These are phyloP conservation scores for Albugo laibachii DNA, from an alignment of 352 stramenopile genomes.

Conservation along the genomic window DNA sequence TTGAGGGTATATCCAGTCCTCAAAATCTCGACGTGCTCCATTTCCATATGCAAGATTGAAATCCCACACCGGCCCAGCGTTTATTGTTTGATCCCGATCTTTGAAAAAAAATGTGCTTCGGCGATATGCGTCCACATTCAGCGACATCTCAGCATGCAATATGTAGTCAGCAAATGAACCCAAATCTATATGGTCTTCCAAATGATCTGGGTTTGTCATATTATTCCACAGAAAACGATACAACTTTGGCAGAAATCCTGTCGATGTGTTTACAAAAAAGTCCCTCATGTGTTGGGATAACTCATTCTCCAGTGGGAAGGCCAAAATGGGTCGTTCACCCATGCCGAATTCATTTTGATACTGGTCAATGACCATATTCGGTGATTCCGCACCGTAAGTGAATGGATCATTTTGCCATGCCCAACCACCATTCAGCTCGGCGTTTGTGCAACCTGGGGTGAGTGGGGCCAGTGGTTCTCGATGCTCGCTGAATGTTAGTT, in stretches of 20 bases:
- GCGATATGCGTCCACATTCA: conserved; percentile 38
- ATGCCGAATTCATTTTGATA: conserved; percentile 32
- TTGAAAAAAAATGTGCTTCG: conserved; percentile 55
- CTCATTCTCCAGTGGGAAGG: conserved; percentile 14
- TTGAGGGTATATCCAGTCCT: conserved; percentile 27
- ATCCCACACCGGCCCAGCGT: conserved; percentile 46
- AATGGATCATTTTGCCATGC: conserved; percentile 47
- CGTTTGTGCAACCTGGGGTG: conserved; percentile 1
- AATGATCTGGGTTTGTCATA: conserved; percentile 25
- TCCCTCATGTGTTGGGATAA: conserved; percentile 42
- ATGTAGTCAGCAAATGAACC: conserved; percentile 56
- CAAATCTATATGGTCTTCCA: conserved; percentile 34
- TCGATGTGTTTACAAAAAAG: conserved; percentile 28
- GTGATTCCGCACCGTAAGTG: conserved; percentile 23
- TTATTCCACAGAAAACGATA: conserved; percentile 41
- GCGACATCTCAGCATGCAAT: conserved; percentile 37
- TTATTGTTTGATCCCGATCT: conserved; percentile 34
- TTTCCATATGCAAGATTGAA: conserved; percentile 43
- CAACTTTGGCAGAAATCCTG: conserved; percentile 25
- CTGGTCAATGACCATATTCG: conserved; percentile 36
- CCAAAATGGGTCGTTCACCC: conserved; percentile 26
- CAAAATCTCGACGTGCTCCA: conserved; percentile 13
- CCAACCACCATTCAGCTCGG: conserved; percentile 34
- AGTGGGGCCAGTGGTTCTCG: conserved; percentile 14
- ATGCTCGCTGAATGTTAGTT: conserved; percentile 33